phyloP scores from a whole-genome alignment of 2,329 filamentous ascomycete species.

The Aspergillus sp. region DNA sequence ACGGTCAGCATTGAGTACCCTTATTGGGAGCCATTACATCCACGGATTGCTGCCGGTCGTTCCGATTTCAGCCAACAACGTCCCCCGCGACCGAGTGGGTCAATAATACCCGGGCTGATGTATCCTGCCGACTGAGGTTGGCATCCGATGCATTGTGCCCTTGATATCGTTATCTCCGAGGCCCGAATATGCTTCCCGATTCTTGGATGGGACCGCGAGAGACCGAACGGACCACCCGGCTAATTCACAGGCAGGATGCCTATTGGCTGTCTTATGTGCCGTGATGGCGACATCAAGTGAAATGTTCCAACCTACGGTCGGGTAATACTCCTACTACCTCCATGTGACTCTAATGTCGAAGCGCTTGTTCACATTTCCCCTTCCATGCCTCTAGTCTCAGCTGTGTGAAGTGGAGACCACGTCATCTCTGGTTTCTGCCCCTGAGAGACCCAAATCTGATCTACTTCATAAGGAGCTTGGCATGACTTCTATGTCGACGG shows the following conservation, averaged over 20 bases:
- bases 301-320: not conserved
- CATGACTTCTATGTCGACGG: not conserved
- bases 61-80: not conserved
- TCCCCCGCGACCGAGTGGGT: not conserved
- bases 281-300: not conserved
- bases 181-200: not conserved
- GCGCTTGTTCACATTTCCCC: not conserved
- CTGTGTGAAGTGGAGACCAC: not conserved
- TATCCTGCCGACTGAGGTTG: not conserved
- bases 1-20: not conserved
- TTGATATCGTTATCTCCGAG: not conserved
- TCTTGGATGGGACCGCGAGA: not conserved
- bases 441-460: not conserved
- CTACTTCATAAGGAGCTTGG: not conserved
- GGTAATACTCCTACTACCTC: not conserved
- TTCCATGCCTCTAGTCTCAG: not conserved
- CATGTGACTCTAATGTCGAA: not conserved
- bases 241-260: not conserved
- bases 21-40: not conserved
- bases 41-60: not conserved
- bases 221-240: not conserved
- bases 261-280: not conserved
- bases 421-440: not conserved
- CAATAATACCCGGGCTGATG: not conserved
- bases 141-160: not conserved